phyloP scores from a whole-genome alignment of 208 protist species.

The Ichthyophonus hoferi region DNA sequence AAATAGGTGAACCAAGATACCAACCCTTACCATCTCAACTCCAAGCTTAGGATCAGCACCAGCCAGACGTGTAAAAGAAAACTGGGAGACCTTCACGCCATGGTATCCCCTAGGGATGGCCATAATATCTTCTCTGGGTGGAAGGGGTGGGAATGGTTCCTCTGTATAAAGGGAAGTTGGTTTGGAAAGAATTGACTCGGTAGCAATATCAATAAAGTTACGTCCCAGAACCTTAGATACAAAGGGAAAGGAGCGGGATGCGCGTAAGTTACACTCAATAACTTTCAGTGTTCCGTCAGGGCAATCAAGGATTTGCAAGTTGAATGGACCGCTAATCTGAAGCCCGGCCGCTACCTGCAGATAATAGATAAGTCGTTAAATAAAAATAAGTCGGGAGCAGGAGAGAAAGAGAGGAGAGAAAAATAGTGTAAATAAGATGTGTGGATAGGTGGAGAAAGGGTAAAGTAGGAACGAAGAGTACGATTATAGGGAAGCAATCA shows the following conservation, averaged over 20 bases:
- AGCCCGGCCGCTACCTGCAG: slow-evolving; percentile 52
- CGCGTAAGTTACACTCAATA: slow-evolving; percentile 91
- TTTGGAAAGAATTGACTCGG: slow-evolving; percentile 66
- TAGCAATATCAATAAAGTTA: slow-evolving; percentile 61
- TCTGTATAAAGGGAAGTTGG: slow-evolving; percentile 32
- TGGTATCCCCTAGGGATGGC: slow-evolving; percentile 54
- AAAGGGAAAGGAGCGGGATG: slow-evolving; percentile 88
- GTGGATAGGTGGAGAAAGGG: too few relatives aligned
- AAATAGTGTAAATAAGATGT: too few relatives aligned
- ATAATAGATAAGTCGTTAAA: background rate
- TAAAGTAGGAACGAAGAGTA: too few relatives aligned
- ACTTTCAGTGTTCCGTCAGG: slow-evolving; percentile 52
- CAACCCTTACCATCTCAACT: slow-evolving; percentile 88
- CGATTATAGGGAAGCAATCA: too few relatives aligned
- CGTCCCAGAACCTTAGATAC: slow-evolving; percentile 83
- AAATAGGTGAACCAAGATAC: background rate
- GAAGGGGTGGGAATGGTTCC: background rate
- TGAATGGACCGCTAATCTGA: slow-evolving; percentile 82
- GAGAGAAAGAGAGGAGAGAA: too few relatives aligned
- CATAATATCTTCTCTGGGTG: slow-evolving; percentile 18
- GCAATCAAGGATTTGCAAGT: slow-evolving; percentile 83
- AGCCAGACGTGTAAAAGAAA: slow-evolving; percentile 87
- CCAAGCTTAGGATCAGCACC: slow-evolving; percentile 87
- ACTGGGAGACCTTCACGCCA: slow-evolving; percentile 91
- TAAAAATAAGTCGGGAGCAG: too few relatives aligned